Percentiles rank a stretch among this genome's conserved stretches.
These are phyloP conservation scores for Vigna reflexopilosa DNA, from an alignment of 306 rosid species.

Conservation along the genomic window DNA sequence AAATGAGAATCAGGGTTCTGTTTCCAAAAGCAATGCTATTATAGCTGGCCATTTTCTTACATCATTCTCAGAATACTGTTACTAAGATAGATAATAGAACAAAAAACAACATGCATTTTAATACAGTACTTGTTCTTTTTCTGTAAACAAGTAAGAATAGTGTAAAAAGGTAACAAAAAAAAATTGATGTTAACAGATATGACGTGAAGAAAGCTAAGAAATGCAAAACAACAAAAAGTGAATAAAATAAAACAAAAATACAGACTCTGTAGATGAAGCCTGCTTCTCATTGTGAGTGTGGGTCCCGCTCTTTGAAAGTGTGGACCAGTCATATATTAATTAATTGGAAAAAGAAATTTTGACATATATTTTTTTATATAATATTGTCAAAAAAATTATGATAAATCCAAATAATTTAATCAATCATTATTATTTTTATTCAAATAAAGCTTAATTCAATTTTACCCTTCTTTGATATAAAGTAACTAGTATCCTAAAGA, in stretches of 20 bases:
- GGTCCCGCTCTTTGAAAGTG: too few relatives aligned
- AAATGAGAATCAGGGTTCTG: constrained; percentile 37
- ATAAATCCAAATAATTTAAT: not conserved
- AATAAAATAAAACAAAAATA: not conserved
- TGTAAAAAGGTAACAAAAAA: not conserved
- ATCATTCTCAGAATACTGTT: not conserved
- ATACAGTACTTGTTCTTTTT: not conserved
- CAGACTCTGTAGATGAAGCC: not conserved
- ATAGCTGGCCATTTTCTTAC: not conserved
- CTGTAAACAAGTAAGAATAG: not conserved
- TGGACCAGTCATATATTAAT: too few relatives aligned
- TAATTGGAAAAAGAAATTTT: too few relatives aligned
- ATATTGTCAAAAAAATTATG: too few relatives aligned
- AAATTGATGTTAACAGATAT: not conserved
- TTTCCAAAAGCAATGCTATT: constrained; percentile 38
- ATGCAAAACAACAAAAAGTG: not conserved
- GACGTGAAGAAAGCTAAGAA: not conserved
- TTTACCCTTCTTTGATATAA: too few relatives aligned
- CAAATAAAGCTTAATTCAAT: too few relatives aligned
- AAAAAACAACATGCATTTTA: not conserved
- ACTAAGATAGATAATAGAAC: not conserved
- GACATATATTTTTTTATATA: too few relatives aligned
- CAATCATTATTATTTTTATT: not conserved
- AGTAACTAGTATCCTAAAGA: too few relatives aligned
- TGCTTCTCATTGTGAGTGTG: not conserved